Evolutionary conservation across 176 grass and related monocot species (phyloP).

Genomic region (Musa troglodytarum): DNA sequence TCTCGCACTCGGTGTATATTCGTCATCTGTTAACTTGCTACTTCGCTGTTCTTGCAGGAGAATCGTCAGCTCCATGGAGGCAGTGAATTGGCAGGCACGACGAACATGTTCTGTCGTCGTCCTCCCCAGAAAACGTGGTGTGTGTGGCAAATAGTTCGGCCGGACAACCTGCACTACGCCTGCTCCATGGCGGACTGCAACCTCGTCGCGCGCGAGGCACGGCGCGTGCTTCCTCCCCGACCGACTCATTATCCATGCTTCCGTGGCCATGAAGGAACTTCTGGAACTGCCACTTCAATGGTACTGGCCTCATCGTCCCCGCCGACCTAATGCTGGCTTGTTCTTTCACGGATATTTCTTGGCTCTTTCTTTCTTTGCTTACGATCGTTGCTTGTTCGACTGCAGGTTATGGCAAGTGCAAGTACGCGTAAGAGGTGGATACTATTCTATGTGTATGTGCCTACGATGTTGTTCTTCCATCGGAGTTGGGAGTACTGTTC

Average conservation of each 20-base stretch:
- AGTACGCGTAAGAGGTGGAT: neutral
- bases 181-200: neutral
- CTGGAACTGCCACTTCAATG: conserved; percentile 22
- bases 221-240: conserved; percentile 6
- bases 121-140: conserved; percentile 10
- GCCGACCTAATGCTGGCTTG: neutral
- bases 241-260: conserved; percentile 1
- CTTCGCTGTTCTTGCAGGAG: too few relatives aligned
- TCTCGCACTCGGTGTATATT: too few relatives aligned
- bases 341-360: neutral
- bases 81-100: neutral
- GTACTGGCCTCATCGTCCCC: conserved; percentile 1
- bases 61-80: too few relatives aligned
- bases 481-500: too few relatives aligned
- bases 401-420: conserved; percentile 10
- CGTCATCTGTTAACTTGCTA: too few relatives aligned
- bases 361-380: neutral
- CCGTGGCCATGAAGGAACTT: conserved; percentile 16
- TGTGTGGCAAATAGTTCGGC: conserved; percentile 12
- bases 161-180: conserved; percentile 6
- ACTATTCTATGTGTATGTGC: too few relatives aligned
- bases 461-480: too few relatives aligned
- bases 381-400: neutral
- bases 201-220: neutral
- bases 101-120: neutral